Base-by-base conservation (phyloP, 495 filamentous ascomycete genomes). In the Cairneyella variabilis region DNA sequence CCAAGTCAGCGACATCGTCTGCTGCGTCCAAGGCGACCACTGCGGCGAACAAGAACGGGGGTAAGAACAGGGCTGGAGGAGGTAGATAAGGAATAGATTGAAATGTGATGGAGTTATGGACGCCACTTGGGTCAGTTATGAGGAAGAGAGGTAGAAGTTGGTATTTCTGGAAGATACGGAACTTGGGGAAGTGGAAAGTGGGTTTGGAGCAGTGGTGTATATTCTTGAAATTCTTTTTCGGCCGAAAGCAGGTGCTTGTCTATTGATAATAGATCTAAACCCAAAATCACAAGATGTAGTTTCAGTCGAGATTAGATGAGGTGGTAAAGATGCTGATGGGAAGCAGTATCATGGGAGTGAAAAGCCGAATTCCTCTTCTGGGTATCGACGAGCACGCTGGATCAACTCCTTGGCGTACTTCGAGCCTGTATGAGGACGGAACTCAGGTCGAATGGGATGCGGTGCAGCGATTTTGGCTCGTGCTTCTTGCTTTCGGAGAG, bases 161-260 rank as follows among this genome's bases (percentile, higher is more conserved):
- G 41, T 44, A 44, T 44, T 44, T 18, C 41, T 27, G 41, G 21
- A 10, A 44, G 41, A 44, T 44, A 44, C 41, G 14, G 28, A 44
- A 0, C 5, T 27, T 26, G 41, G 8, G 21, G 16, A 23, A 14
- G 41, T 20, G 41, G 6, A 42, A 32, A 7, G 28, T 32, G 28
- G 28, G 39, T 42, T 3, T 44, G 18, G 21, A 25, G 8, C 5
- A 12, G 21, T 12, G 9, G 41, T 43, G 18, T 11, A 11, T 44
- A 3, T 11, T 27, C 23, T 44, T 23, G 41, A 25, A 27, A 25
- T 11, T 9, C 37, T 40, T 7, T 40, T 40, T 40, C 37, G 37
- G 37, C 16, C 14, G 7, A 14, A 32, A 32, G 14, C 14, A 32
- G 28, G 14, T 32, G 6, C 14, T 32, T 32, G 28, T 32, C 7